A percentile compares a stretch with the other conserved stretches of the same genome.
These are phyloP conservation scores for Plasmodium adleri DNA, from an alignment of 169 alveolate species.

Conservation along the genomic window DNA sequence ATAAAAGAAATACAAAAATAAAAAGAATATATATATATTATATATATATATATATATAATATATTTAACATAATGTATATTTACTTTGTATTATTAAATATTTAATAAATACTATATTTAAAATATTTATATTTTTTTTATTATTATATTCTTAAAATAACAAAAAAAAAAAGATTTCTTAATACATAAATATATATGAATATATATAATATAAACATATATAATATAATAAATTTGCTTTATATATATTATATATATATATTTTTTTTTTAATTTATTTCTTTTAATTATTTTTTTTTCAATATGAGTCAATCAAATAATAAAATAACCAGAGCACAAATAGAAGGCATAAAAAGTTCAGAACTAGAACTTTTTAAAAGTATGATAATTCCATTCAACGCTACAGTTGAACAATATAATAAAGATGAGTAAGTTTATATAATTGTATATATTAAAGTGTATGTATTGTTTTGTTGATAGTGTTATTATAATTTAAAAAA, in stretches of 20 bases:
- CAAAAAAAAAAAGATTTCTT: neutral
- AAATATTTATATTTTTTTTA: neutral
- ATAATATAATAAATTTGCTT: neutral
- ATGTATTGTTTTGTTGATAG: neutral
- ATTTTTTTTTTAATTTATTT: neutral
- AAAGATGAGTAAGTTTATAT: constrained; percentile 32
- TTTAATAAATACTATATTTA: neutral
- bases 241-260: neutral
- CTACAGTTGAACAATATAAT: constrained; percentile 40
- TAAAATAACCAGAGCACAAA: constrained; percentile 48
- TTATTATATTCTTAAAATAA: too few species aligned
- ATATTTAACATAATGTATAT: neutral
- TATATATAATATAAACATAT: neutral
- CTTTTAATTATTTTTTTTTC: neutral
- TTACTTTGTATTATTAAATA: neutral
- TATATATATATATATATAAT: constrained; percentile 1
- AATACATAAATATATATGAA: neutral
- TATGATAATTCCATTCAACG: constrained; percentile 52
- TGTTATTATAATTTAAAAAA: too few species aligned
- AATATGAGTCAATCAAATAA: constrained; percentile 67
- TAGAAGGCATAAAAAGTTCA: constrained; percentile 34
- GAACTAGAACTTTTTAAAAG: constrained; percentile 59
- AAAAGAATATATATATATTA: neutral
- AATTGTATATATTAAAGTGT: neutral
- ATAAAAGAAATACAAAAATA: neutral